These are phyloP conservation scores for Knufia petricola DNA, from an alignment of 2,329 filamentous ascomycete species.

Conservation along the genomic window DNA sequence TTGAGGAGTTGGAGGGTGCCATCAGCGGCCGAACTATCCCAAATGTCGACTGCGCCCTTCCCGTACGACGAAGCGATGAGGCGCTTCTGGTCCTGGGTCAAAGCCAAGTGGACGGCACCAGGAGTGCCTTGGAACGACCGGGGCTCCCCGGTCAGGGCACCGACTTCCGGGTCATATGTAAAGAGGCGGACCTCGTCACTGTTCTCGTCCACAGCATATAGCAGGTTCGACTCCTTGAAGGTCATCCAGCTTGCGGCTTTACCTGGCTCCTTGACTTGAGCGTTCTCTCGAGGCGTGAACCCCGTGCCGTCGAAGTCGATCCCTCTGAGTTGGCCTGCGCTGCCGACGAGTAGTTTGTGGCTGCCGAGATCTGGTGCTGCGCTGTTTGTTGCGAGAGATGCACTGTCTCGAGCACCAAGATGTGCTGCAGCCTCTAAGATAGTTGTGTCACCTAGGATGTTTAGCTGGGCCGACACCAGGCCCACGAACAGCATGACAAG, in stretches of 20 bases:
- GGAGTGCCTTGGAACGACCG: neutral
- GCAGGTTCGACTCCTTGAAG: conserved; percentile 5
- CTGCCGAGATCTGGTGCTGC: neutral
- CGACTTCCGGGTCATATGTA: neutral
- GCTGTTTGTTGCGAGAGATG: too few species aligned
- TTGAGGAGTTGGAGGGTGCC: conserved; percentile 20
- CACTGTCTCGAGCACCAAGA: too few species aligned
- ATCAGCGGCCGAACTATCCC: neutral
- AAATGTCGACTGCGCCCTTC: conserved; percentile 2
- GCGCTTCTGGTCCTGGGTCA: neutral
- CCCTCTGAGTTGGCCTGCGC: conserved; percentile 1
- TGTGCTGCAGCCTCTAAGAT: too few species aligned
- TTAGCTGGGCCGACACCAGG: too few species aligned
- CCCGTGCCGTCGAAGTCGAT: conserved; percentile 4
- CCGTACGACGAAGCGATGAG: conserved; percentile 4
- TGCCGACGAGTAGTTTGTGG: conserved; percentile 1
- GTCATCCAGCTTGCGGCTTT: conserved; percentile 7
- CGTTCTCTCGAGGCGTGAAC: neutral
- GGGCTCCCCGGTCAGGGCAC: neutral
- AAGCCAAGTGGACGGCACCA: conserved; percentile 2
- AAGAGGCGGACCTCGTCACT: conserved; percentile 2
- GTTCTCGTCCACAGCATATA: conserved; percentile 8
- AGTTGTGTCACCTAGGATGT: too few species aligned
- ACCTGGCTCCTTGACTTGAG: neutral
- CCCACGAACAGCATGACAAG: too few species aligned